phyloP scores from a whole-genome alignment of 148 eudicot species.

The Nyssa sinensis region DNA sequence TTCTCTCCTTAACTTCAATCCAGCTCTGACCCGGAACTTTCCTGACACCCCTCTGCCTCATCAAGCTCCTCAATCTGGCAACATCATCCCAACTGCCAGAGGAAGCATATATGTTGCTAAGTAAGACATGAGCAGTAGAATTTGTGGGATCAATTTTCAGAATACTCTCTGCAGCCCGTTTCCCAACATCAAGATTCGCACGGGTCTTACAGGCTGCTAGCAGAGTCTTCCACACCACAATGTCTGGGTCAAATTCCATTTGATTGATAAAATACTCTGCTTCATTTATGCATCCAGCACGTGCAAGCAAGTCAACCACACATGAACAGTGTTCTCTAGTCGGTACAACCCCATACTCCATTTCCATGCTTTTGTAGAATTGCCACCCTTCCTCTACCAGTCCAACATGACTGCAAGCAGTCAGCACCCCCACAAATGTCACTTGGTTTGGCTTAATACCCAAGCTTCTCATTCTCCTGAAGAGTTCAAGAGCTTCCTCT shows the following conservation, averaged over 20 bases:
- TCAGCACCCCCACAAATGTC: constrained; percentile 38
- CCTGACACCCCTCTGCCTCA: constrained; percentile 41
- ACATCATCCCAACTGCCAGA: constrained; percentile 34
- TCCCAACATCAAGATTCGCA: constrained; percentile 30
- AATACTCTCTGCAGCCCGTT: constrained; percentile 40
- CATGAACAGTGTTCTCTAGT: constrained; percentile 43
- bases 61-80: constrained; percentile 32
- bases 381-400: constrained; percentile 39
- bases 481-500: constrained; percentile 39
- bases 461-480: constrained; percentile 27
- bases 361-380: constrained; percentile 32
- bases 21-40: constrained; percentile 44
- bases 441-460: constrained; percentile 36
- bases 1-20: constrained; percentile 37
- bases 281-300: constrained; percentile 38
- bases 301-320: constrained; percentile 41
- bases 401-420: constrained; percentile 48
- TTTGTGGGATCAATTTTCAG: constrained; percentile 40
- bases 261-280: constrained; percentile 39
- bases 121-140: constrained; percentile 40
- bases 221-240: constrained; percentile 46
- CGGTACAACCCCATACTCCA: constrained; percentile 27
- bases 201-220: constrained; percentile 39
- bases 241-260: constrained; percentile 35
- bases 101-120: constrained; percentile 36